These are phyloP conservation scores for Leptographium lundbergii DNA, from an alignment of 2,329 filamentous ascomycete genomes.

Conservation along the genomic window DNA sequence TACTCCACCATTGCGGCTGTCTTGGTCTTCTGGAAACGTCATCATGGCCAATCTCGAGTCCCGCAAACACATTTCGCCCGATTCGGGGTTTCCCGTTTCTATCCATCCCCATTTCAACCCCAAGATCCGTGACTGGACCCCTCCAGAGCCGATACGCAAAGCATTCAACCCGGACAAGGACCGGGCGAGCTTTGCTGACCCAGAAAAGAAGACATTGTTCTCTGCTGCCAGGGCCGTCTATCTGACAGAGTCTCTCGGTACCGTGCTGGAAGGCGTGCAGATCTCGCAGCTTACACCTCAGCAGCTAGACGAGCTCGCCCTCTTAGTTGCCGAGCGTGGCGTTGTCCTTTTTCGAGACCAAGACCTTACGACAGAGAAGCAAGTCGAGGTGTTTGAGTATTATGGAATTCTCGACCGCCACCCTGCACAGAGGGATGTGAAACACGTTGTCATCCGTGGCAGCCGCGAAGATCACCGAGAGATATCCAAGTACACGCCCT, in stretches of 20 bases:
- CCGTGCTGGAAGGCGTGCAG: constrained; percentile 24
- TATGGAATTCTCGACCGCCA: constrained; percentile 35
- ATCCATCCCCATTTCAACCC: constrained; percentile 34
- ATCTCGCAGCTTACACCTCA: constrained; percentile 28
- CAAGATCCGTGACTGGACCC: constrained; percentile 27
- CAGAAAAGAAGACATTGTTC: constrained; percentile 29
- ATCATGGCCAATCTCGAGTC: constrained; percentile 26
- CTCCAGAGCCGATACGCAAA: constrained; percentile 24
- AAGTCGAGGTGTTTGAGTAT: constrained; percentile 32
- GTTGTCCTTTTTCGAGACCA: constrained; percentile 36
- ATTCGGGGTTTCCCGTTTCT: constrained; percentile 31
- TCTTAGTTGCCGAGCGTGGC: constrained; percentile 31
- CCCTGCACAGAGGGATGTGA: constrained; percentile 29
- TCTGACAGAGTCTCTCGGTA: constrained; percentile 31
- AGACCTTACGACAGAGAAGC: constrained; percentile 28
- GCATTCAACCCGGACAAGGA: constrained; percentile 21
- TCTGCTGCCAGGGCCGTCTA: constrained; percentile 23
- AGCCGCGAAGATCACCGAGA: constrained; percentile 32
- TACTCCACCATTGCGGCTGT: not conserved
- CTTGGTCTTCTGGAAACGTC: not conserved
- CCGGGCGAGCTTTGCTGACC: constrained; percentile 29
- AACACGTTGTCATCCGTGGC: constrained; percentile 30
- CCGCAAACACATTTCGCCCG: constrained; percentile 32
- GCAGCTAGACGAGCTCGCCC: constrained; percentile 37
- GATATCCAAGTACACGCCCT: constrained; percentile 31